Evolutionary conservation across 2,329 filamentous ascomycete species (phyloP).

Genomic region (Alternaria novae-zelandiae): DNA sequence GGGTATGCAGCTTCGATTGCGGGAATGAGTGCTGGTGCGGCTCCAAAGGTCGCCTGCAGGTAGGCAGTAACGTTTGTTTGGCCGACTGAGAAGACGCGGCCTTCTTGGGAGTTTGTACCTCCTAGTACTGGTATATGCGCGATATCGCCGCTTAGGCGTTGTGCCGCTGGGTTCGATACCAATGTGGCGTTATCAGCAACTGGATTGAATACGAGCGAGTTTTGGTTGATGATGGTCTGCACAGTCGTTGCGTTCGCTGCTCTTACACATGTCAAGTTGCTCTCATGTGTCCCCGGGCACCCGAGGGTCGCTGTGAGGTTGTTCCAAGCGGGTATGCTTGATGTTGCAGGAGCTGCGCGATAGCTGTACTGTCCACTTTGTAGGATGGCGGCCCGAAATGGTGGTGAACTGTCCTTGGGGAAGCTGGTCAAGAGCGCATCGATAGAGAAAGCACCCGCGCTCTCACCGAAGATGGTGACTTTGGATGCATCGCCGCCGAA

Average conservation of each 20-base stretch:
- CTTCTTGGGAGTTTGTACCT: conserved; percentile 38
- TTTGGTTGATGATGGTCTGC: conserved; percentile 24
- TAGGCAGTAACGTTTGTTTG: conserved; percentile 26
- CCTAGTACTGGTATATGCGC: conserved; percentile 33
- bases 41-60: conserved; percentile 21
- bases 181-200: conserved; percentile 31
- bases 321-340: conserved; percentile 26
- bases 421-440: conserved; percentile 39
- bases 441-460: conserved; percentile 33
- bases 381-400: conserved; percentile 39
- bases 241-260: conserved; percentile 24
- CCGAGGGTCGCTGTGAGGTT: conserved; percentile 25
- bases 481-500: conserved; percentile 58
- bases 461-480: conserved; percentile 55
- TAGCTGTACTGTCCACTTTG: conserved; percentile 37
- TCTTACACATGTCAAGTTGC: conserved; percentile 32
- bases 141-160: conserved; percentile 29
- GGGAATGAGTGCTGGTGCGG: conserved; percentile 16
- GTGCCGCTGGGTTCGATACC: conserved; percentile 21
- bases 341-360: conserved; percentile 11
- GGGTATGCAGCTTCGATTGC: conserved; percentile 31
- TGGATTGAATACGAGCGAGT: conserved; percentile 27
- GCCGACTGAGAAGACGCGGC: conserved; percentile 27
- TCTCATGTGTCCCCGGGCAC: conserved; percentile 25
- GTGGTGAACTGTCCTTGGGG: conserved; percentile 22